Evolutionary conservation across 441 rosid genomes (phyloP), one percentile per base, ranked within the genome.

Genomic region (Raphanus hybrid): DNA sequence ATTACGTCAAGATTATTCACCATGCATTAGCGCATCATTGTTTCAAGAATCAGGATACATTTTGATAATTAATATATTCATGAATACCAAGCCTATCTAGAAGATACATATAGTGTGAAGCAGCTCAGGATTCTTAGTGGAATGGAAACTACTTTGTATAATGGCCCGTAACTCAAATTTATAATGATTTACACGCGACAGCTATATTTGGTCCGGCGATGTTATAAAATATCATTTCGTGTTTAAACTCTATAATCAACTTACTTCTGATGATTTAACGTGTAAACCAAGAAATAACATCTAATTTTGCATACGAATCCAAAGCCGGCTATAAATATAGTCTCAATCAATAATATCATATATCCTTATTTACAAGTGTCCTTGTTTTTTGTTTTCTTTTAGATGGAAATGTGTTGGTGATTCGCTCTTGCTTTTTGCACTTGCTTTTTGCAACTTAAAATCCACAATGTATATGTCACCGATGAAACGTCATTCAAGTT

Each of bases 111-210:
- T 57, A 5, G 15, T 11, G 35, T 59, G 14, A 58, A 26, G 35
- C 35, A 59, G 35, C 64, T 59, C 64, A 59, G 35, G 35, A 59
- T 3, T 59, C 35, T 59, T 26, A 11, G 16, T 26, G 64, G 8
- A 59, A 26, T 12, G 35, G 15, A 10, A 26, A 59, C 8, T 59
- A 26, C 35, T 26, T 58, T 23, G 34, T 26, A 10, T 26, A 20
- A 59, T 70, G 32, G 26, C 57, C 66, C 14, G 66, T 41, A 27
- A 61, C 27, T 71, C 72, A 43, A 61, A 41, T 27, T 60, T 27
- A 55, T 15, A 15, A 20, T 20, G 23, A 20, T 20, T 60, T 11
- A 60, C 26, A 32, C 57, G 67, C 63, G 14, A 58, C 63, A 58
- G 15, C 63, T 52, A 52, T 52, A 23, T 10, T 58, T 23, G 63